Evolutionary conservation across 2,329 filamentous ascomycete species (phyloP).

Genomic region (Colletotrichum cuscutae): DNA sequence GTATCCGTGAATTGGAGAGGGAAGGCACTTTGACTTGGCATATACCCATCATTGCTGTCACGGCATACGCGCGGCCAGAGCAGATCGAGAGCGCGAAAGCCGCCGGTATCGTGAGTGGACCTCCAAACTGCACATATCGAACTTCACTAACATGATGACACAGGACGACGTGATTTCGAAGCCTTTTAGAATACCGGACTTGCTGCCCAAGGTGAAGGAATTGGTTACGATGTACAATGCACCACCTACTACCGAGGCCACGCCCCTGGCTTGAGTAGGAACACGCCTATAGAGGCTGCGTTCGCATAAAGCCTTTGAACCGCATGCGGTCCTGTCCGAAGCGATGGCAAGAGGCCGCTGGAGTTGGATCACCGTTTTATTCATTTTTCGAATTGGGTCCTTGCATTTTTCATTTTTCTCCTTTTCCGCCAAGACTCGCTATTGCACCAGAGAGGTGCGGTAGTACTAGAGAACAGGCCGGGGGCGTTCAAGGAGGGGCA

Average conservation of each 20-base stretch:
- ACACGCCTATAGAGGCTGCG: not conserved
- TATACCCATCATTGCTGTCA: constrained; percentile 85
- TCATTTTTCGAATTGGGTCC: not conserved
- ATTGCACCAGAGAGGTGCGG: not conserved
- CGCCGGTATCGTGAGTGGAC: constrained; percentile 74
- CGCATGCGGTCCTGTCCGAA: not conserved
- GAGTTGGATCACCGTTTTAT: not conserved
- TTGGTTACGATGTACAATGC: constrained; percentile 55
- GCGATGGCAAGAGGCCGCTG: not conserved
- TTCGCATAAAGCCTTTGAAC: constrained; percentile 5
- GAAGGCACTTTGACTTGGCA: constrained; percentile 70
- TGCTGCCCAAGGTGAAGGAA: constrained; percentile 74
- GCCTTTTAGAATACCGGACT: constrained; percentile 79
- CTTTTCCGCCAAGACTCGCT: not conserved
- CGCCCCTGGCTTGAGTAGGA: not conserved
- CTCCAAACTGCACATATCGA: constrained; percentile 5
- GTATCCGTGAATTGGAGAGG: constrained; percentile 74
- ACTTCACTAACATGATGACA: not conserved
- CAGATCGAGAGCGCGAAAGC: constrained; percentile 77
- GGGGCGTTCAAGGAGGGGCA: constrained; percentile 19
- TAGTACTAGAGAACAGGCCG: not conserved
- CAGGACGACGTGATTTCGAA: constrained; percentile 82
- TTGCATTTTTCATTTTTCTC: not conserved
- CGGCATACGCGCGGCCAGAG: constrained; percentile 80
- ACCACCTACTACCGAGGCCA: constrained; percentile 39